Conservation (phyloP, 768 basidiomycete genomes). For the Tubosaeta sp. region DNA sequence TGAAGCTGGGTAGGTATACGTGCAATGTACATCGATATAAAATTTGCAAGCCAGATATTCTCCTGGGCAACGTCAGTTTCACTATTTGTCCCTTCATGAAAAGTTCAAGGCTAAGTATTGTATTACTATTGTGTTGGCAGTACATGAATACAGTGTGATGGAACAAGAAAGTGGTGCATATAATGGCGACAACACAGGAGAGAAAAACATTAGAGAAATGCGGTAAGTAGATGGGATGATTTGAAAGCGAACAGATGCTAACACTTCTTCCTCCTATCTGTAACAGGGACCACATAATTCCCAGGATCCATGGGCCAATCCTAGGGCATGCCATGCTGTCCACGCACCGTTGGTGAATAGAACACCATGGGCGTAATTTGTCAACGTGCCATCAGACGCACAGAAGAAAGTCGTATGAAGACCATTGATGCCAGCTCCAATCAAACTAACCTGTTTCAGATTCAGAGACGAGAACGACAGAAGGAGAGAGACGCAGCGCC, state of each 20-base stretch:
- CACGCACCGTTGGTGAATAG: constrained; percentile 77
- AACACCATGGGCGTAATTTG: constrained; percentile 73
- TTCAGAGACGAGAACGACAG: constrained; percentile 55
- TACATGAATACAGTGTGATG: background rate
- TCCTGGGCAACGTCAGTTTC: too few relatives aligned
- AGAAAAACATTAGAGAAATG: background rate
- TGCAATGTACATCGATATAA: background rate
- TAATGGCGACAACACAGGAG: background rate
- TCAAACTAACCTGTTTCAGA: constrained; percentile 42
- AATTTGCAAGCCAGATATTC: too few relatives aligned
- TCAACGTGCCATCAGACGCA: constrained; percentile 57
- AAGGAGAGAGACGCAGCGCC: constrained; percentile 59
- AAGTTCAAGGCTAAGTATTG: too few relatives aligned
- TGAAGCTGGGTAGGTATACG: constrained; percentile 10
- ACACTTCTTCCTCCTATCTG: constrained; percentile 75
- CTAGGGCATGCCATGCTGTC: constrained; percentile 71
- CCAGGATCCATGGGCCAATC: constrained; percentile 71
- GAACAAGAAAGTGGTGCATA: background rate
- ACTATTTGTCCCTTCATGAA: too few relatives aligned
- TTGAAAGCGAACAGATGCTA: background rate
- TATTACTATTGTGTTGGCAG: background rate
- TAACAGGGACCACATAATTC: constrained; percentile 83
- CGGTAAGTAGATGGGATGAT: background rate
- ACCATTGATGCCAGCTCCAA: constrained; percentile 42
- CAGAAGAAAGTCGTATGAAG: constrained; percentile 79